Evolutionary conservation across 805 yeast species (phyloP).

Genomic region (Starmerella floris): DNA sequence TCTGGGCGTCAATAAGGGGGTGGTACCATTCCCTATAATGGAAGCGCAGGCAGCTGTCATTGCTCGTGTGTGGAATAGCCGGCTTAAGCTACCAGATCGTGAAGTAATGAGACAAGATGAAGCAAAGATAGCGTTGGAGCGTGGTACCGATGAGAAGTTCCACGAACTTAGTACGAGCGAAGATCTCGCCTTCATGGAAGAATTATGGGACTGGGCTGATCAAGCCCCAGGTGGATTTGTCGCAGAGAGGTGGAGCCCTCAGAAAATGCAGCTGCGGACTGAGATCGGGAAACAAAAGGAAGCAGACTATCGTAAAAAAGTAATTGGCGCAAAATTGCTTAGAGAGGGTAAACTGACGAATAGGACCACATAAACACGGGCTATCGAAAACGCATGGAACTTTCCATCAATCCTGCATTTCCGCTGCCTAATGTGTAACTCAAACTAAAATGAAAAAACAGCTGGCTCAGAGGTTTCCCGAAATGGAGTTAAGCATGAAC

Average conservation of each 20-base stretch:
- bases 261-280: conserved; percentile 15
- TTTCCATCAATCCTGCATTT: no score
- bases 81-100: conserved; percentile 38
- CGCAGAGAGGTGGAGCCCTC: conserved; percentile 41
- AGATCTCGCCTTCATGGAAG: conserved; percentile 46
- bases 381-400: no score
- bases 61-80: conserved; percentile 46
- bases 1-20: conserved; percentile 35
- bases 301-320: conserved; percentile 1
- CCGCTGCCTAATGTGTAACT: no score
- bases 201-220: conserved; percentile 28
- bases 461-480: no score
- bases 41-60: conserved; percentile 54
- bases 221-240: conserved; percentile 29
- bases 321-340: conserved; percentile 3
- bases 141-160: conserved; percentile 37
- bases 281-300: conserved; percentile 2
- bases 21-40: conserved; percentile 25
- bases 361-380: not conserved
- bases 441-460: no score
- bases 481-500: no score
- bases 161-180: conserved; percentile 43
- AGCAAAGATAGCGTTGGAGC: conserved; percentile 28
- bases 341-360: no score
- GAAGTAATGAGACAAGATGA: conserved; percentile 33